Evolutionary conservation across 768 basidiomycete genomes (phyloP).

Genomic region (Auricularia sp.): DNA sequence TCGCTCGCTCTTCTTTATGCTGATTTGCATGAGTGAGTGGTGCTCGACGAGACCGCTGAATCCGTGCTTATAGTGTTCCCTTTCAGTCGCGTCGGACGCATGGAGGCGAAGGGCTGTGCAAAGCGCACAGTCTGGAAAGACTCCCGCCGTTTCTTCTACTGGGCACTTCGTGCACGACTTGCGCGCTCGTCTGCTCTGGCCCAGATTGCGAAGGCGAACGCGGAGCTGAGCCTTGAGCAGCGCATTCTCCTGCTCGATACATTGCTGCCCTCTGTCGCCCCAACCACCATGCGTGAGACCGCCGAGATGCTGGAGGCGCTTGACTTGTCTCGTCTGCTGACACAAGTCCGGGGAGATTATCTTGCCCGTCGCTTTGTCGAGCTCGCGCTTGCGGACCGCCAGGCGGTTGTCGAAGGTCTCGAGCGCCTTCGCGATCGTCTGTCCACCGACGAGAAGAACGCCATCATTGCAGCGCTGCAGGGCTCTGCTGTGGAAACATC

Average conservation of each 20-base stretch:
- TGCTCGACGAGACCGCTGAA: neutral
- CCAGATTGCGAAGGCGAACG: constrained; percentile 58
- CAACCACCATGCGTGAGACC: constrained; percentile 43
- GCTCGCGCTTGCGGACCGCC: constrained; percentile 63
- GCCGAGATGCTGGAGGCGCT: constrained; percentile 62
- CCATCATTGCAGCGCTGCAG: constrained; percentile 52
- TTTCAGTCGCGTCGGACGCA: constrained; percentile 77
- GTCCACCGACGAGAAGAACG: constrained; percentile 58
- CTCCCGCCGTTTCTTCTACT: constrained; percentile 85
- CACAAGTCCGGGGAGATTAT: constrained; percentile 59
- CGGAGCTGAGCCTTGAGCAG: constrained; percentile 57
- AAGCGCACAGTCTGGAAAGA: constrained; percentile 80
- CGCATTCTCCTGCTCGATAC: constrained; percentile 53
- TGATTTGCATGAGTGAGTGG: constrained; percentile 85
- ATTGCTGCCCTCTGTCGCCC: constrained; percentile 39
- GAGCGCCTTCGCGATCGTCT: constrained; percentile 62
- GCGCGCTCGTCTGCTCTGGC: constrained; percentile 56
- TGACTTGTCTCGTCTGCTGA: constrained; percentile 50
- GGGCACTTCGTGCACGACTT: constrained; percentile 78
- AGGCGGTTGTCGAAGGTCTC: constrained; percentile 66
- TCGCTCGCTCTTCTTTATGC: constrained; percentile 90
- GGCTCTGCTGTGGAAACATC: constrained; percentile 2
- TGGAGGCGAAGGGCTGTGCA: constrained; percentile 97
- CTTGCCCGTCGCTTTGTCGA: constrained; percentile 56
- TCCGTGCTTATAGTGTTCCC: neutral